Evolutionary conservation across 306 rosid genomes (phyloP), one percentile per base, ranked within the genome.

Genomic region (Datisca glomerata): DNA sequence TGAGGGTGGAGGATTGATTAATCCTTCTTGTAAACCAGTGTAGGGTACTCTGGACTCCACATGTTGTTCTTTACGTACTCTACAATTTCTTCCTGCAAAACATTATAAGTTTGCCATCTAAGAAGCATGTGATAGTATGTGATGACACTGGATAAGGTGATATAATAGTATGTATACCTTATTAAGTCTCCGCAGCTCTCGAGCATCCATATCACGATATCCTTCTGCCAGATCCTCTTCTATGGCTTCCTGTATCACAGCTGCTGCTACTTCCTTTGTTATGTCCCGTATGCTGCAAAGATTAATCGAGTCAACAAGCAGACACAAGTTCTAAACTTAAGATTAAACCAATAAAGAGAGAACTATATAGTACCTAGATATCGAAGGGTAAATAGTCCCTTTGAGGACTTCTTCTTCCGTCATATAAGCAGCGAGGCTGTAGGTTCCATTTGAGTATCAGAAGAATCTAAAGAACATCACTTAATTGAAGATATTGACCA

Each of bases 341-440:
- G n/a, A n/a, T n/a, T n/a, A n/a, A n/a, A n/a, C n/a, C n/a, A n/a
- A n/a, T n/a, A n/a, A n/a, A 14, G 29, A 51, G 45, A 41, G 24
- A 35, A 35, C 15, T 14, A 28, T 21, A 43, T 24, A 41, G 34
- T 56, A 84, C 98, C 94, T 84, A 18, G 98, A 80, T 70, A 63
- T 91, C 39, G 98, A 71, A 18, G 98, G 98, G 72, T 67, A 91
- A 64, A 91, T 78, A 52, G 73, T 31, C 57, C 98, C 98, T 11
- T 71, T 56, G 29, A 75, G 69, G 23, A 84, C 98, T 59, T 84
- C 94, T 49, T 91, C 98, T 32, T 91, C 98, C 31, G 74, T 78
- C 93, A 91, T 91, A 67, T 84, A 84, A 50, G 84, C 86, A 27
- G 96, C 98, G 27, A 91, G 72, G 73, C 98, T 84, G 85, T 61